Percentiles rank a stretch among this genome's conserved stretches.
These are phyloP conservation scores for Solanum paucissectum DNA, from an alignment of 257 asterid species.

Conservation along the genomic window DNA sequence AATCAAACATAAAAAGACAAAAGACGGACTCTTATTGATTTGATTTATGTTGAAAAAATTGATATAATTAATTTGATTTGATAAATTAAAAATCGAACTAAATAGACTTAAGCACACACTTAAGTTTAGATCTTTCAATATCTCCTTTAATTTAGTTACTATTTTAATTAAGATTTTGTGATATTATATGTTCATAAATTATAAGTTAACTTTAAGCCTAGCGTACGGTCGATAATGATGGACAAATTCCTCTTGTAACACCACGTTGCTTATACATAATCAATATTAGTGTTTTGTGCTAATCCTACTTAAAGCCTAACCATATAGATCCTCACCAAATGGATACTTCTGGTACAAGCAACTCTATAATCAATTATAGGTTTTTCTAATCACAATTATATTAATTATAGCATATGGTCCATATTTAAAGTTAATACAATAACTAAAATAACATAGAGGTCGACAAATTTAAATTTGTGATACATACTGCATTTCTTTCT, in stretches of 20 bases:
- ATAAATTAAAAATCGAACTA: background rate
- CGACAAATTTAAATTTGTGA: background rate
- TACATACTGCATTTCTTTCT: background rate
- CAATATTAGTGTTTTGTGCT: background rate
- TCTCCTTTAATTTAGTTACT: background rate
- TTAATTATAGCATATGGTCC: background rate
- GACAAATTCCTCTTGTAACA: background rate
- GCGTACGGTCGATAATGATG: background rate
- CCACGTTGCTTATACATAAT: background rate
- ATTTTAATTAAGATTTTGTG: background rate
- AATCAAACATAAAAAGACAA: no score
- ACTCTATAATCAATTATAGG: background rate
- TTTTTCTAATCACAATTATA: background rate
- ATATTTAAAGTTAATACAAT: background rate
- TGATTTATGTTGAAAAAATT: background rate
- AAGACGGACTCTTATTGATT: background rate
- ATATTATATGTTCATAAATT: background rate
- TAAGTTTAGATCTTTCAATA: background rate
- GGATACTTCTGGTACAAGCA: background rate
- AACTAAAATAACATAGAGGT: background rate
- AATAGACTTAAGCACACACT: background rate
- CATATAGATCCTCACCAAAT: background rate
- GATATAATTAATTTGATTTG: background rate
- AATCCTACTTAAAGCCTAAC: background rate
- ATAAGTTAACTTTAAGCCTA: background rate